These are phyloP conservation scores for Leccinum fibrillosum DNA, from an alignment of 768 basidiomycete genomes.

Conservation along the genomic window DNA sequence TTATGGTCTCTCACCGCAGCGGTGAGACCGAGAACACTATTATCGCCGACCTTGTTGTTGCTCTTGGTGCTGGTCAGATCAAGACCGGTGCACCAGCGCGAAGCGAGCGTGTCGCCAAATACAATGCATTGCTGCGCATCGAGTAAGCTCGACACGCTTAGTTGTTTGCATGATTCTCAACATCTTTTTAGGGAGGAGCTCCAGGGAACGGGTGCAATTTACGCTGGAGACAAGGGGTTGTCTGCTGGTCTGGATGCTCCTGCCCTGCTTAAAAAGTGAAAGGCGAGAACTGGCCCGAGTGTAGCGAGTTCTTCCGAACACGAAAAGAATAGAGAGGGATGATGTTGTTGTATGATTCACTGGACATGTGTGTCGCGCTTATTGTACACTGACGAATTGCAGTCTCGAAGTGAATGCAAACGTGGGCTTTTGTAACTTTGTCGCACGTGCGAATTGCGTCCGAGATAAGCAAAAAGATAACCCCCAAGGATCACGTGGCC, in stretches of 20 bases:
- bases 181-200: conserved; percentile 65
- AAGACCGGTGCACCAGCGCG: conserved; percentile 98
- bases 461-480: conserved; percentile 21
- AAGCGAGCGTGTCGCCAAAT: conserved; percentile 95
- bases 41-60: conserved; percentile 94
- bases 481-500: conserved; percentile 14
- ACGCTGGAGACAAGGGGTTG: conserved; percentile 76
- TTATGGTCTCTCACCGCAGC: conserved; percentile 99
- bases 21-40: conserved; percentile 98
- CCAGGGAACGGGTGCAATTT: conserved; percentile 55
- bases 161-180: not conserved
- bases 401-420: conserved; percentile 15
- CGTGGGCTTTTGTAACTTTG: conserved; percentile 3
- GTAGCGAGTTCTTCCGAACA: conserved; percentile 3
- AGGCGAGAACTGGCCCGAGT: conserved; percentile 2
- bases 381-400: conserved; percentile 26
- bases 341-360: conserved; percentile 30
- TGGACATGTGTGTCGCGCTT: conserved; percentile 20
- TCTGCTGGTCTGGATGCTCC: conserved; percentile 75
- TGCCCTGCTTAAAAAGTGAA: conserved; percentile 65
- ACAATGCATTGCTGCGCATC: conserved; percentile 87
- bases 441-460: conserved; percentile 7
- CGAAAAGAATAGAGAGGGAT: conserved; percentile 1
- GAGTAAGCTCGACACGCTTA: conserved; percentile 51
- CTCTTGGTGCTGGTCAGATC: conserved; percentile 90